Percentiles rank a stretch among this genome's conserved stretches.
Conservation (phyloP, 169 alveolate genomes). For the Neospora caninum region DNA sequence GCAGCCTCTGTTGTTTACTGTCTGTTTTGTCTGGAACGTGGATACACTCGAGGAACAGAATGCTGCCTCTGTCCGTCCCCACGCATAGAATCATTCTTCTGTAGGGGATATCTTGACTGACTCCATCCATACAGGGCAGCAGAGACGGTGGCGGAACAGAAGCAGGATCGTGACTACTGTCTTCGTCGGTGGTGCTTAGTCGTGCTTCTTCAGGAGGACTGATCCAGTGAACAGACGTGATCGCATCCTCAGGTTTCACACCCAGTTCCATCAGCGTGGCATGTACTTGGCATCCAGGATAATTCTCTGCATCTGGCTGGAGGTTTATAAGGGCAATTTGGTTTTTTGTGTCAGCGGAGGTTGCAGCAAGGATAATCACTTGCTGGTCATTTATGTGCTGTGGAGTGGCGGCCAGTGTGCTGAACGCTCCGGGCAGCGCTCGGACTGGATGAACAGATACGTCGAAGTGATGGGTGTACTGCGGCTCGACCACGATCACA, state of each 20-base stretch:
- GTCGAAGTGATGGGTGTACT: conserved; percentile 30
- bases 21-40: conserved; percentile 12
- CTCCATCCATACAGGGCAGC: conserved; percentile 18
- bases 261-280: conserved; percentile 53
- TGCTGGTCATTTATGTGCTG: conserved; percentile 39
- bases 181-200: neutral
- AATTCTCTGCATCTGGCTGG: conserved; percentile 27
- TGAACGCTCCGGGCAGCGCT: conserved; percentile 37
- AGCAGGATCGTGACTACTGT: neutral
- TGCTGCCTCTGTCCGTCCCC: conserved; percentile 12
- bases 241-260: conserved; percentile 36
- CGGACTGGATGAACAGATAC: conserved; percentile 24
- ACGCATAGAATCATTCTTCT: conserved; percentile 31
- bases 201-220: conserved; percentile 14
- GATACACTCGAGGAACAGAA: conserved; percentile 35
- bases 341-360: neutral
- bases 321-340: conserved; percentile 33
- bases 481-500: conserved; percentile 33
- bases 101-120: neutral
- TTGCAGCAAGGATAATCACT: neutral
- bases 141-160: neutral
- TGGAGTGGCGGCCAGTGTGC: conserved; percentile 18
- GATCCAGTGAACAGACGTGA: conserved; percentile 24
- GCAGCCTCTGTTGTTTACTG: conserved; percentile 34
- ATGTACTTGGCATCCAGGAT: conserved; percentile 52